Base-by-base conservation (phyloP, 73 alveolate genomes). In the Halteria grandinella region DNA sequence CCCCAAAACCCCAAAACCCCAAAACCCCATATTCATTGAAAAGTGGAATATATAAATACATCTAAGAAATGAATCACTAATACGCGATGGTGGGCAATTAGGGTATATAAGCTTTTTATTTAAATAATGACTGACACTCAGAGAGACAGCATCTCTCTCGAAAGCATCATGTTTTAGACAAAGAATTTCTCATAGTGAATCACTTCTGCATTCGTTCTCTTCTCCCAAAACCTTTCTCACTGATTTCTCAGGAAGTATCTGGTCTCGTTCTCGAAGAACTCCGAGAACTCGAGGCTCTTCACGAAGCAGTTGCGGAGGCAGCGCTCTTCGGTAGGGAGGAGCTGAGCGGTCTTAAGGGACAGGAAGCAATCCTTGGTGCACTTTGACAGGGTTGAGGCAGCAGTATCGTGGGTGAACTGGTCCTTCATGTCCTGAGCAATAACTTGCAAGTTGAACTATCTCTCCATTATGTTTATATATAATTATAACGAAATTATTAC, bases 251-350 rank as follows among this genome's bases (percentile, higher is more conserved):
- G 83, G n/a, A 57, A 31, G 24, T 70, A 70, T 45, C 83, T 45
- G 55, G 50, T 70, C 33, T 70, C 55, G 17, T 70, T 45, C 40
- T 75, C 87, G 37, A 58, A 20, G 44, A 41, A 60, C 32, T 75
- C 59, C 4, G 39, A 33, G 79, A 75, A 75, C 0, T 58, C 51
- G 23, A 21, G 33, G n/a, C 75, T 59, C 75, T 75, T 75, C n/a
- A 59, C 49, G 28, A 75, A 75, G 87, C 87, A 75, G 53, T 75
- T 75, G 36, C 70, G 24, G 7, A 59, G 47, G 79, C 87, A 75
- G 57, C 87, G 57, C 23, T 75, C 75, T 44, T 75, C 87, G 43
- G 87, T 75, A 37, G 87, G 87, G 15, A 75, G 64, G 36, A 59
- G 49, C 27, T 17, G n/a, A 15, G 24, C 34, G 27, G 57, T 79